Conservation (phyloP, 2,329 filamentous ascomycete species). For the Chrysosphaeria jannelii region DNA sequence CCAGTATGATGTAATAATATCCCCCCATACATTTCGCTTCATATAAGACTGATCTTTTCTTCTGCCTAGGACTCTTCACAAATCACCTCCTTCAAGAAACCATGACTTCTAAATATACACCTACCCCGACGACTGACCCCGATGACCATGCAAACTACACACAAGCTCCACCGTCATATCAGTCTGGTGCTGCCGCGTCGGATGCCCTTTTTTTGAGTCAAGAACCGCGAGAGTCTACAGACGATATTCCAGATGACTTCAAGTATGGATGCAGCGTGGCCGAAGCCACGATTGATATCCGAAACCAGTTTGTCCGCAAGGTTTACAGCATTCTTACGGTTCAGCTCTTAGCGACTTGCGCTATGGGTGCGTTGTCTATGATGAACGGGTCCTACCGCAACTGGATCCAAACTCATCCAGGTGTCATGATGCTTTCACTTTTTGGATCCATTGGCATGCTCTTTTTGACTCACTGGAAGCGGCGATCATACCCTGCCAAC, state of each 20-base stretch:
- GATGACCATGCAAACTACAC: conserved; percentile 35
- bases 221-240: conserved; percentile 51
- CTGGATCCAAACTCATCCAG: conserved; percentile 67
- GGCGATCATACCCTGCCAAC: conserved; percentile 84
- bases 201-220: conserved; percentile 27
- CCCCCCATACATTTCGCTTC: neutral
- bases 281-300: conserved; percentile 81
- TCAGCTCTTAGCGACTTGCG: conserved; percentile 62
- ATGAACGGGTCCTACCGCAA: conserved; percentile 45
- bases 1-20: neutral
- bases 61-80: too few species aligned
- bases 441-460: conserved; percentile 63
- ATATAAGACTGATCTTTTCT: neutral
- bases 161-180: conserved; percentile 62
- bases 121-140: conserved; percentile 63
- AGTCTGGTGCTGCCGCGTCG: conserved; percentile 8
- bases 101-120: conserved; percentile 47
- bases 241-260: conserved; percentile 90
- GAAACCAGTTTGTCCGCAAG: conserved; percentile 90
- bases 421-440: conserved; percentile 64
- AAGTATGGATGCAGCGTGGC: conserved; percentile 91
- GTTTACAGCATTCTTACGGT: conserved; percentile 96
- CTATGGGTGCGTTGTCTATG: conserved; percentile 61
- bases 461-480: conserved; percentile 78
- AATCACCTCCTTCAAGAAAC: neutral